Base-by-base conservation (phyloP, 1,284 basidiomycete species). In the Coniophora puteana region DNA sequence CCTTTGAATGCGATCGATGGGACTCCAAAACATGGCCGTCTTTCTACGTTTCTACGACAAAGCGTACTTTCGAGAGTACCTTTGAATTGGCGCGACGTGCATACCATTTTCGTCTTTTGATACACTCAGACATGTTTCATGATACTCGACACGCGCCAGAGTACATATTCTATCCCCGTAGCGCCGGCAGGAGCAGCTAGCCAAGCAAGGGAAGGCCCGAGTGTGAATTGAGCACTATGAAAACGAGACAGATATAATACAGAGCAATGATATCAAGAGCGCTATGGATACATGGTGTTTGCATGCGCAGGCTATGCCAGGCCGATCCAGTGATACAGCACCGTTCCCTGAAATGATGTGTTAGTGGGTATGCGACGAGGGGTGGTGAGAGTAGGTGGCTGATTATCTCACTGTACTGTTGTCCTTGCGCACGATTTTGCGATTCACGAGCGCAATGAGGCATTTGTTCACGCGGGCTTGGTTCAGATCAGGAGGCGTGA, bases 401-500 rank as follows among this genome's bases (percentile, higher is more conserved):
- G 53, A 41, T 38, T 10, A 27, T n/a, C 72, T 31, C 43, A 85
- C 84, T 3, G 83, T 78, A 47, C 68, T 74, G 47, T 71, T 86
- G 38, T 85, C 80, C 61, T 93, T 95, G 35, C 69, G 67, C 3
- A 93, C 89, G 20, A 90, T 78, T 60, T 95, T 96, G 40, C 91
- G 77, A 51, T 86, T 86, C 2, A 94, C 90, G 2, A 96, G 70
- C 1, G 92, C 90, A 43, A 96, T 93, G 23, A 97, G 71, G 51
- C 91, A 93, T 63, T 93, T 95, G 66, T 96, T 95, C 31, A 92
- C 92, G 26, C 86, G 77, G 5, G 90, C 87, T 65, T 94, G 91
- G 35, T 83, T 85, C 34, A 94, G 71, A 44, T 93, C 89, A 0
- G 91, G 90, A 2, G 82, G 80, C 36, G 74, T 77, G 48, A 93